Percentiles rank a stretch among this genome's conserved stretches.
These are phyloP conservation scores for Eleusine indica DNA, from an alignment of 176 grass and related monocot species.

Conservation along the genomic window DNA sequence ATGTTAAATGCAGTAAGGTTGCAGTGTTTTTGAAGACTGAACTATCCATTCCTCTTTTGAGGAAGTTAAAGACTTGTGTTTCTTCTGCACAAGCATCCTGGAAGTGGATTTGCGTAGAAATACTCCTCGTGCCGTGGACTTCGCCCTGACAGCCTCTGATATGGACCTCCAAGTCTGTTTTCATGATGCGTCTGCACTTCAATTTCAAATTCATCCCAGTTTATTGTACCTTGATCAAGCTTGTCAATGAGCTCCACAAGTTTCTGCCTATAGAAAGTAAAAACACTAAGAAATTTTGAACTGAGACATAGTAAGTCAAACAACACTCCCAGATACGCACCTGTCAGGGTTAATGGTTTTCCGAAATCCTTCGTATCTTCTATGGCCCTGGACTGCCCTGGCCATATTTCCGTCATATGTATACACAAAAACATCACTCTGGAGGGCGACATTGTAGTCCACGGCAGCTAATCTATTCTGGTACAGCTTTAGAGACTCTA, in stretches of 20 bases:
- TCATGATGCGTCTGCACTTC: conserved; percentile 70
- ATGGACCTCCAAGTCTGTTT: conserved; percentile 77
- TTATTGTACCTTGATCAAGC: conserved; percentile 63
- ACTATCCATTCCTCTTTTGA: conserved; percentile 26
- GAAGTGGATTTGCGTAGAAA: conserved; percentile 98
- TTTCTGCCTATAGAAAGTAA: conserved; percentile 55
- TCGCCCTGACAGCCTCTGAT: conserved; percentile 62
- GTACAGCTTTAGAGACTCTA: conserved; percentile 62
- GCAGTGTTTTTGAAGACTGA: conserved; percentile 37
- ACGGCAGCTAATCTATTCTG: conserved; percentile 86
- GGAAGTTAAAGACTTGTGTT: conserved; percentile 42
- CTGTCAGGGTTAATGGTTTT: conserved; percentile 88
- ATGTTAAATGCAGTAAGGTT: conserved; percentile 24
- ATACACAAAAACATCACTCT: conserved; percentile 90
- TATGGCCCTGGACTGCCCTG: conserved; percentile 88
- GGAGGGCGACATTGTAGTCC: conserved; percentile 86
- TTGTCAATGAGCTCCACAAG: conserved; percentile 81
- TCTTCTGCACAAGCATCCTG: conserved; percentile 86
- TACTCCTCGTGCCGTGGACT: conserved; percentile 79
- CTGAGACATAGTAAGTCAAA: conserved; percentile 36
- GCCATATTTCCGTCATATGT: conserved; percentile 99
- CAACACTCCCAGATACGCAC: conserved; percentile 44
- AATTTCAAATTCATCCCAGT: conserved; percentile 64
- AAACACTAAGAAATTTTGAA: conserved; percentile 33
- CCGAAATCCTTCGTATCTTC: conserved; percentile 85